Conservation (phyloP, 129 eudicot genomes). For the Ambrosia artemisiifolia region DNA sequence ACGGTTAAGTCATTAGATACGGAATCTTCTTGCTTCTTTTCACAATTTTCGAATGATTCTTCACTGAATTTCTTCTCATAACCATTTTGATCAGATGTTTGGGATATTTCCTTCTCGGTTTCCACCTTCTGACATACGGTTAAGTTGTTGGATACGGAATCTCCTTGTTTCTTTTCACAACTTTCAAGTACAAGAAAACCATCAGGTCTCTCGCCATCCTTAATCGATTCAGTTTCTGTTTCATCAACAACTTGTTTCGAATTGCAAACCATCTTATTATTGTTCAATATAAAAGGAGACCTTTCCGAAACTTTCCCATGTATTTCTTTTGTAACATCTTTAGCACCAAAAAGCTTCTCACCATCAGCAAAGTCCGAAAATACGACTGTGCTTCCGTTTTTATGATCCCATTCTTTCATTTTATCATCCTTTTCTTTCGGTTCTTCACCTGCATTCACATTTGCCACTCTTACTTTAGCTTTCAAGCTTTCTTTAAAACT, state of each 20-base stretch:
- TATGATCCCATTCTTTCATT: constrained; percentile 29
- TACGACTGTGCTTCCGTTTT: constrained; percentile 13
- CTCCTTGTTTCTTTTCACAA: constrained; percentile 27
- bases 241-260: constrained; percentile 25
- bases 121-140: constrained; percentile 24
- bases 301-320: constrained; percentile 16
- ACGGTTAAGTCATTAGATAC: constrained; percentile 17
- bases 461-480: constrained; percentile 36
- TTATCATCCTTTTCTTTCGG: constrained; percentile 29
- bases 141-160: constrained; percentile 18
- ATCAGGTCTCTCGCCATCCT: constrained; percentile 25
- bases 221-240: constrained; percentile 27
- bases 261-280: constrained; percentile 12
- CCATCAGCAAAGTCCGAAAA: constrained; percentile 18
- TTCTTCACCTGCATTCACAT: constrained; percentile 26
- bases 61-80: constrained; percentile 21
- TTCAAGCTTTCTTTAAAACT: constrained; percentile 46
- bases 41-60: constrained; percentile 21
- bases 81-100: constrained; percentile 21
- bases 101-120: constrained; percentile 14
- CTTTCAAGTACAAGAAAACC: constrained; percentile 28
- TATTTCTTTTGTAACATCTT: constrained; percentile 26
- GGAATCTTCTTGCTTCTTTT: constrained; percentile 17
- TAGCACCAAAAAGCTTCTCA: constrained; percentile 29
- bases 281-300: constrained; percentile 16